A percentile compares a stretch with the other conserved stretches of the same genome.
These are phyloP conservation scores for Pyrenophora tritici-repentis DNA, from an alignment of 2,329 filamentous ascomycete genomes.

Conservation along the genomic window DNA sequence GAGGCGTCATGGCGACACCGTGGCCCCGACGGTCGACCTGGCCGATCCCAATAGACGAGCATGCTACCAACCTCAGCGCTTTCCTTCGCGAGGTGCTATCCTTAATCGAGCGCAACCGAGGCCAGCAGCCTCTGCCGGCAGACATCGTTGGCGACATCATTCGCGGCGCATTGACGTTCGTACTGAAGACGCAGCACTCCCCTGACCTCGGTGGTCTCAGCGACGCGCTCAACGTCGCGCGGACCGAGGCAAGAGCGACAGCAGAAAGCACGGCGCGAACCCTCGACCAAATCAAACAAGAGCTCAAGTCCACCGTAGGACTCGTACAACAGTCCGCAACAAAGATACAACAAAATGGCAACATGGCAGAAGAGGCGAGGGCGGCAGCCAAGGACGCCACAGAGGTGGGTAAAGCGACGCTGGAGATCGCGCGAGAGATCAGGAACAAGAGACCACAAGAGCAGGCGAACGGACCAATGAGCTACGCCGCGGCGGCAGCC, in stretches of 20 bases:
- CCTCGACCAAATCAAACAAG: conserved; percentile 14
- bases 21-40: background rate
- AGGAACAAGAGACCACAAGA: conserved; percentile 12
- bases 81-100: background rate
- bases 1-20: conserved; percentile 5
- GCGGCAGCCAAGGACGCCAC: too few species aligned
- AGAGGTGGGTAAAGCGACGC: conserved; percentile 11
- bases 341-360: conserved; percentile 18
- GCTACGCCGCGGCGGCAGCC: conserved; percentile 18
- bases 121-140: conserved; percentile 17
- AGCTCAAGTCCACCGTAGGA: conserved; percentile 11
- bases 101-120: background rate
- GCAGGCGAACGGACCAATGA: conserved; percentile 6
- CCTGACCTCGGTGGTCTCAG: conserved; percentile 17
- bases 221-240: conserved; percentile 18
- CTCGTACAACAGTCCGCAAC: conserved; percentile 5
- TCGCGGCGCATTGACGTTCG: conserved; percentile 18
- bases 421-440: conserved; percentile 16
- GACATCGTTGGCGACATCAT: conserved; percentile 14
- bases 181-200: conserved; percentile 23
- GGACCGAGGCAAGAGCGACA: conserved; percentile 16
- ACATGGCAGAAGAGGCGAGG: conserved; percentile 18
- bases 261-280: conserved; percentile 12
- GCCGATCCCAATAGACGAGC: background rate
- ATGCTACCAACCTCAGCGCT: background rate